Evolutionary conservation across 805 yeast genomes (phyloP), one percentile per base, ranked within the genome.

Genomic region (Hanseniaspora valbyensis): DNA sequence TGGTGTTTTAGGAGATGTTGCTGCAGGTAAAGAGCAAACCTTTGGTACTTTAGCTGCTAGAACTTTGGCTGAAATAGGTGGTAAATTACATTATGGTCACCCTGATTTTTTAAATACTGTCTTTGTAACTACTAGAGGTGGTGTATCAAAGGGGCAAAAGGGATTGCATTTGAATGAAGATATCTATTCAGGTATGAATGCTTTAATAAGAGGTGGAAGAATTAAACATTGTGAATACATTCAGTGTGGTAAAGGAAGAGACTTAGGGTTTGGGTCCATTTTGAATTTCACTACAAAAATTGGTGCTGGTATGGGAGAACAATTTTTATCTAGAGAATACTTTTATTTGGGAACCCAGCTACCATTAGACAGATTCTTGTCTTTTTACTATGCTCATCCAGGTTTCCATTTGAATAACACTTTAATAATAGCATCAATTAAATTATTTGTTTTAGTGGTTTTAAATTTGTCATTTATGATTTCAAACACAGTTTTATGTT

Each of bases 251-350:
- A 84, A 84, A 63, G 94, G 94, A 39, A 72, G 94, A 62, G 92
- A 84, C 68, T 71, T 84, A 60, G 92, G 94, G 3, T 83, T 84
- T 65, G 84, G 86, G 2, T 83, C 92, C 2, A 83, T 84, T 59
- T 72, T 82, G 64, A 83, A 82, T 63, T 84, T 84, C 66, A 82
- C 85, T 5, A 81, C 90, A 21, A 84, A 84, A 60, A 83, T 84
- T 64, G 94, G 94, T 42, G 86, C 92, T 50, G 94, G 92, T 53
- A 84, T 84, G 94, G 90, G 92, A 43, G 94, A 84, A 60, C 94
- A 84, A 61, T 78, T 83, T 77, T 70, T 84, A 52, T 83, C 90
- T 3, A 72, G 94, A 58, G 94, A 84, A 62, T 83, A 83, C 64
- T 84, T 77, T 63, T 83, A 83, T 60, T 69, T 84, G 54, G 83